Base-by-base conservation (phyloP, 768 basidiomycete genomes). In the Xerocomellus intermedius region DNA sequence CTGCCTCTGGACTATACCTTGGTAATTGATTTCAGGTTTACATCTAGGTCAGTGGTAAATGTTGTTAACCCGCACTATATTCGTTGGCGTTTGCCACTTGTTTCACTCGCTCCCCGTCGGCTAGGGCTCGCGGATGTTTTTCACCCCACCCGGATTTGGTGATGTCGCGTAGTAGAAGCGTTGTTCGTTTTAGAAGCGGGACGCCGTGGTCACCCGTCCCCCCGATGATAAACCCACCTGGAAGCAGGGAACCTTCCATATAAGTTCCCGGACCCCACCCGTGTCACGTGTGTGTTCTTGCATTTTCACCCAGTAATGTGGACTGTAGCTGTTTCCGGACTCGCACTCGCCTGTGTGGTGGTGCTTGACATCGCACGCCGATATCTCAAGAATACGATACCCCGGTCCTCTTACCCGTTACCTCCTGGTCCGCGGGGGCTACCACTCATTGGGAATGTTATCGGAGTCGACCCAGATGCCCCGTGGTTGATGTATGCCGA, bases 381-480 rank as follows among this genome's bases (percentile, higher is more conserved):
- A 30, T 52, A 53, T 54, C 19, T 62, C 42, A 55, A 39, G 41
- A 41, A 33, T 26, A 10, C 51, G 10, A 51, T 28, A 35, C 21
- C 8, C 33, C 21, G 24, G 37, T 24, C 53, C 9, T 24, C 50
- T 42, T 26, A 55, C 14, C 58, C 66, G 17, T 53, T 64, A 13
- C 77, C 77, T 17, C 78, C 77, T 45, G 78, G 77, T 28, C 76
- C 75, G 2, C 61, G 52, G 35, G 61, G 69, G 5, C 53, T 73
- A 33, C 76, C 76, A 0, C 49, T 78, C 39, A 52, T 79, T 16
- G 78, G 78, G 5, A 75, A 76, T 54, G 28, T 75, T 30, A 22
- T 69, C 9, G 65, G 74, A 33, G 57, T 75, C 38, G 69, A 71
- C n/a, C 48, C 56, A 4, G 52, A 58, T 24, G 56, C 66, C 32